A percentile compares a stretch with the other conserved stretches of the same genome.
Conservation (phyloP, 106 monocot genomes). For the Acorus calamus region DNA sequence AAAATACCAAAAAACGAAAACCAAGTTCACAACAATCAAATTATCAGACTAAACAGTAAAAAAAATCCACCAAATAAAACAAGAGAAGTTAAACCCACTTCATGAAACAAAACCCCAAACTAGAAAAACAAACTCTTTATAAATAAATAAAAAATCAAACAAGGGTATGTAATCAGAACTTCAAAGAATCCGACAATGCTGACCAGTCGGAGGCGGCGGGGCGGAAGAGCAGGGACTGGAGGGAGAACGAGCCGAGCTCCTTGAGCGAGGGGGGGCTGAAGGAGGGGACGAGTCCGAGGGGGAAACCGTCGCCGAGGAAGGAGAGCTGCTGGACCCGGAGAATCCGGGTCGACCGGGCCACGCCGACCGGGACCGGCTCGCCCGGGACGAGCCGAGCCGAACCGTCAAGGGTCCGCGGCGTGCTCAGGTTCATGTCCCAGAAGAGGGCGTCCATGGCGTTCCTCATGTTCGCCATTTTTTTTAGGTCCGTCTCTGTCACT, state of each 20-base stretch:
- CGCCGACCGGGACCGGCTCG: slow-evolving; percentile 37
- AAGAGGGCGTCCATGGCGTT: slow-evolving; percentile 68
- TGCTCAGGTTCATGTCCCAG: slow-evolving; percentile 45
- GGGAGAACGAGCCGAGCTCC: slow-evolving; percentile 47
- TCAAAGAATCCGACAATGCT: neutral
- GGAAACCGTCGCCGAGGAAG: slow-evolving; percentile 42
- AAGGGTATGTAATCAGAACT: neutral
- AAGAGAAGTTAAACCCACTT: too few species aligned
- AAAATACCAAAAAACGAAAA: too few species aligned
- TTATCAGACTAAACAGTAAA: too few species aligned
- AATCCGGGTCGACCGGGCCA: slow-evolving; percentile 33
- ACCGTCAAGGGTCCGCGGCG: slow-evolving; percentile 41
- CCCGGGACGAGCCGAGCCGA: slow-evolving; percentile 37
- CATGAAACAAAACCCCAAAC: neutral
- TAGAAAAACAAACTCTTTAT: neutral
- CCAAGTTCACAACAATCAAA: too few species aligned
- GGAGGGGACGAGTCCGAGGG: slow-evolving; percentile 57
- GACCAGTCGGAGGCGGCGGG: slow-evolving; percentile 36
- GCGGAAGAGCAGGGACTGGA: slow-evolving; percentile 47
- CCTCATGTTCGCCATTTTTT: slow-evolving; percentile 44
- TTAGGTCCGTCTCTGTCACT: too few species aligned
- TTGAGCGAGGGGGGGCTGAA: slow-evolving; percentile 27
- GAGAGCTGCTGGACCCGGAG: slow-evolving; percentile 58
- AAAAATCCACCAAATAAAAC: too few species aligned
- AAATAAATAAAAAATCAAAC: neutral